Percentiles rank a stretch among this genome's conserved stretches.
These are phyloP conservation scores for Colletotrichum theobromicola DNA, from an alignment of 2,329 filamentous ascomycete species.

Conservation along the genomic window DNA sequence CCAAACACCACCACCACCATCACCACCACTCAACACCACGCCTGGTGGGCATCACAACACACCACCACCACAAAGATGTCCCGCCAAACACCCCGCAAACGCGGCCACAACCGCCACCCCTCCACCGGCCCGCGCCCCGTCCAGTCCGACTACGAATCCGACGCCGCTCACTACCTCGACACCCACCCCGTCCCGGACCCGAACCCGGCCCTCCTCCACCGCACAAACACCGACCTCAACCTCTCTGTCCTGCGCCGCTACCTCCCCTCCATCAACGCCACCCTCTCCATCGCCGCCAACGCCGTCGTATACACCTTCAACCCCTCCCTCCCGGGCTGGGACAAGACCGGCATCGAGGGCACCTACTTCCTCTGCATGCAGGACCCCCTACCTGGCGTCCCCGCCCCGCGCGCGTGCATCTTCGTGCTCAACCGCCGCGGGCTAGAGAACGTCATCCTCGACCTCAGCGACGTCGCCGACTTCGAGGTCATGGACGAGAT, in stretches of 20 bases:
- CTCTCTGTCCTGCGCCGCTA: constrained; percentile 83
- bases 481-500: constrained; percentile 67
- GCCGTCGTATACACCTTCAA: constrained; percentile 86
- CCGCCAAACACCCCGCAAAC: constrained; percentile 45
- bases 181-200: constrained; percentile 41
- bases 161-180: constrained; percentile 57
- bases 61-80: constrained; percentile 40
- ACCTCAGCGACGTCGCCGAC: constrained; percentile 64
- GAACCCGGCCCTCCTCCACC: constrained; percentile 60
- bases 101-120: constrained; percentile 44
- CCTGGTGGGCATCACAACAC: neutral
- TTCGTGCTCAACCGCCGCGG: constrained; percentile 77
- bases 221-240: constrained; percentile 87
- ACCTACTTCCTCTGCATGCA: constrained; percentile 86
- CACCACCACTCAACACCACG: too few relatives aligned
- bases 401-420: constrained; percentile 56
- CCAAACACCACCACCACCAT: constrained; percentile 19
- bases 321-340: constrained; percentile 71
- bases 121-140: constrained; percentile 35
- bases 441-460: constrained; percentile 72
- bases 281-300: constrained; percentile 83
- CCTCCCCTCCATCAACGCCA: constrained; percentile 73
- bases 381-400: constrained; percentile 43
- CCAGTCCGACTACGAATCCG: constrained; percentile 70
- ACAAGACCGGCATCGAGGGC: constrained; percentile 85